Conservation (phyloP, 192 early-diverging fungal genomes). For the Entrophospora sp. region DNA sequence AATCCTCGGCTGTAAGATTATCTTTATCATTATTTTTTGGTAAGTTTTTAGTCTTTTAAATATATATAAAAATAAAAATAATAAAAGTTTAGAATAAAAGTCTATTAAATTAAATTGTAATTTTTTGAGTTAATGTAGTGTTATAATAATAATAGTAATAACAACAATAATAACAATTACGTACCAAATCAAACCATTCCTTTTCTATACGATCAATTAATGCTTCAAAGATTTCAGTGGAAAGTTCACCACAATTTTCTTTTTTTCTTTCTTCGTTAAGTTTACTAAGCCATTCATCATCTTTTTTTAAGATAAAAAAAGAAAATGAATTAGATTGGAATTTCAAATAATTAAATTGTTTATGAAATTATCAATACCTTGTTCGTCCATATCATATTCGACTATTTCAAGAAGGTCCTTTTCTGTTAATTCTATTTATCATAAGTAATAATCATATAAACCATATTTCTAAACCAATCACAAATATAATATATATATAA, state of each 20-base stretch:
- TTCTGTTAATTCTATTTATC: constrained; percentile 44
- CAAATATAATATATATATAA: background rate
- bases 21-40: constrained; percentile 56
- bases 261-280: constrained; percentile 58
- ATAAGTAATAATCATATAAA: background rate
- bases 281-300: constrained; percentile 63
- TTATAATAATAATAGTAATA: background rate
- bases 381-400: constrained; percentile 99
- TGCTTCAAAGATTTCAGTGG: constrained; percentile 65
- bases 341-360: background rate
- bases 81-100: background rate
- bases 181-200: constrained; percentile 90
- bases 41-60: constrained; percentile 64
- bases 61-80: background rate
- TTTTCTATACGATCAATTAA: constrained; percentile 91
- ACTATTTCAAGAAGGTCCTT: constrained; percentile 50
- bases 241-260: constrained; percentile 41
- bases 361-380: constrained; percentile 45
- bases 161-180: background rate
- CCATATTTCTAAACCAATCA: background rate
- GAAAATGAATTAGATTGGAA: background rate
- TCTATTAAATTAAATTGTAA: background rate
- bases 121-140: background rate
- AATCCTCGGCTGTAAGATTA: constrained; percentile 66
- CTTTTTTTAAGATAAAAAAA: constrained; percentile 28